Conservation (phyloP, 2,329 filamentous ascomycete genomes). For the Mycosphaerella arachidis region DNA sequence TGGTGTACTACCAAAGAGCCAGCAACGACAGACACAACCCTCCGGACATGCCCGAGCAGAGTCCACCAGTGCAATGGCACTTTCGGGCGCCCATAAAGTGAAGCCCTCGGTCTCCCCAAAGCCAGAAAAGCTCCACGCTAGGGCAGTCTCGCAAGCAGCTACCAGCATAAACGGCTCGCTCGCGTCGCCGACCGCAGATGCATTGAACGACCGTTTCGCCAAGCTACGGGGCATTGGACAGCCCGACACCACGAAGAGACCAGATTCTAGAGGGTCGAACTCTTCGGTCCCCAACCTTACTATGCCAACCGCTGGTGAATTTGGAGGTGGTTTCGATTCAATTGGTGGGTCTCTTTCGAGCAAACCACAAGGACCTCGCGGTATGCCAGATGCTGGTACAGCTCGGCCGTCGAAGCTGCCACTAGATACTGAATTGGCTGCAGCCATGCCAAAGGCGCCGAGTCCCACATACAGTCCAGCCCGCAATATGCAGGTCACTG, state of each 20-base stretch:
- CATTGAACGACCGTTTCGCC: constrained; percentile 32
- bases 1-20: constrained; percentile 39
- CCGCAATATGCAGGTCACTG: constrained; percentile 63
- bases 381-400: constrained; percentile 47
- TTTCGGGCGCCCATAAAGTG: constrained; percentile 19
- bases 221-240: constrained; percentile 16
- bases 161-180: constrained; percentile 25
- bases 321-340: constrained; percentile 22
- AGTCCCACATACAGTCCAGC: constrained; percentile 76
- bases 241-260: constrained; percentile 12
- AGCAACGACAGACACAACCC: constrained; percentile 3
- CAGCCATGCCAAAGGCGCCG: constrained; percentile 63
- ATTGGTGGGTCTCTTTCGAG: background rate
- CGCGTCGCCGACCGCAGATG: constrained; percentile 43
- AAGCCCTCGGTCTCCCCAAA: constrained; percentile 50
- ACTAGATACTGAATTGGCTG: constrained; percentile 49
- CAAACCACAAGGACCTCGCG: constrained; percentile 47
- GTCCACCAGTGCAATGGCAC: constrained; percentile 17
- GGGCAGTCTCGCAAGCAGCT: constrained; percentile 42
- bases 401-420: constrained; percentile 43
- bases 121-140: constrained; percentile 62
- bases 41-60: constrained; percentile 9
- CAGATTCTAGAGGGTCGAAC: constrained; percentile 27
- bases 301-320: constrained; percentile 42
- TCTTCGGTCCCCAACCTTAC: constrained; percentile 30